Evolutionary conservation across 129 eudicot species (phyloP).

Genomic region (Artemisia argyi): DNA sequence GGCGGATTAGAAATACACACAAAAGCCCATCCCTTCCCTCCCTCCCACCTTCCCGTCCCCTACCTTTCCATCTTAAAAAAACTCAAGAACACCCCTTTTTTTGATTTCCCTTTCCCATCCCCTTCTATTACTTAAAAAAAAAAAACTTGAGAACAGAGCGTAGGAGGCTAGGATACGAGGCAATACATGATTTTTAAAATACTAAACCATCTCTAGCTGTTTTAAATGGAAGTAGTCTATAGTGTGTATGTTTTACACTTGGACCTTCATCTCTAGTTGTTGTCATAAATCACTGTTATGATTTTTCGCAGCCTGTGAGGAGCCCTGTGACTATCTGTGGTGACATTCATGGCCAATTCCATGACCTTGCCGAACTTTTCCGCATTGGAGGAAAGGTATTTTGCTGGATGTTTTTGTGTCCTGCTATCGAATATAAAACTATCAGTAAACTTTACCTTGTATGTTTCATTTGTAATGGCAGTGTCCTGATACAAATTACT

Average conservation of each 20-base stretch:
- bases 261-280: not conserved
- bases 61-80: too few relatives aligned
- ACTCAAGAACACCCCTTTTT: too few relatives aligned
- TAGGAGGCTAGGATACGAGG: too few relatives aligned
- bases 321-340: conserved; percentile 81
- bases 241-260: not conserved
- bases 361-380: conserved; percentile 74
- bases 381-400: conserved; percentile 79
- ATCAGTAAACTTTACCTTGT: not conserved
- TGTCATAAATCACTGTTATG: not conserved
- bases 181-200: too few relatives aligned
- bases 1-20: too few relatives aligned
- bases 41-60: too few relatives aligned
- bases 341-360: conserved; percentile 77
- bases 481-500: conserved; percentile 88
- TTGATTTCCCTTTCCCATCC: too few relatives aligned
- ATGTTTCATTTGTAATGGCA: conserved; percentile 27
- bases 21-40: too few relatives aligned
- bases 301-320: conserved; percentile 66
- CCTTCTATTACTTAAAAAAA: too few relatives aligned
- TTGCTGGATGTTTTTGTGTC: conserved; percentile 1
- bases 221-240: not conserved
- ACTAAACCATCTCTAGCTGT: too few relatives aligned
- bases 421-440: not conserved
- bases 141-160: too few relatives aligned